Base-by-base conservation (phyloP, 2,329 filamentous ascomycete species). In the Pochonia chlamydosporia region DNA sequence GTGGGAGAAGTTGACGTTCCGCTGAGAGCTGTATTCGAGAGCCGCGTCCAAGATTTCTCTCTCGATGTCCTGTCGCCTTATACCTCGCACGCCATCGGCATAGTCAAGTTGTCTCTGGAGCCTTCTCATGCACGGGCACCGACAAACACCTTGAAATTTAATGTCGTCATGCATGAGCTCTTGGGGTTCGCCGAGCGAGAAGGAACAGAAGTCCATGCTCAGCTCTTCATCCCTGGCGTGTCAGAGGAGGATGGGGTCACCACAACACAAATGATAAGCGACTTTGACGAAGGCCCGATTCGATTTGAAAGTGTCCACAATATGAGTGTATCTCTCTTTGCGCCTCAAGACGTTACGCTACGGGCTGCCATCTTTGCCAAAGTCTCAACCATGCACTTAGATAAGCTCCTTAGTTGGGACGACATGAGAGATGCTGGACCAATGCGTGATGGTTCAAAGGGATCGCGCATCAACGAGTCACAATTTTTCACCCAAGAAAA, bases 301-400 rank as follows among this genome's bases (percentile, higher is more conserved):
- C 85, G 88, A 4, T 99, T 99, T 56, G 92, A 97, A 67, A 99
- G 93, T 66, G 91, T 97, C 43, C 93, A 99, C 72, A 96, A 89
- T 65, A 96, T 99, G 89, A 96, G 89, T 63, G 76, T 99, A 45
- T 88, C 91, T 4, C 75, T 95, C 30, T 85, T 85, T 37, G 63
- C 66, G 5, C 81, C 89, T 1, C 80, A 79, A 20, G 84, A 85
- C 40, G 83, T 89, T 1, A 85, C 82, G 21, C 69, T 99, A 46
- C 82, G 93, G 46, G 87, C 96, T 8, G 89, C 90, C 42, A 87
- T 99, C 51, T 97, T 96, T 63, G 91, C 93, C 16, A 86, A 86
- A 60, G 89, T 96, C 30, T 93, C 89, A 1, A 73, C 84, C 0
- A 96, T 96, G 84, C 93, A 99, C 68, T 78, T 99, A 20, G 93